Percentiles rank a stretch among this genome's conserved stretches.
Conservation (phyloP, 2,329 filamentous ascomycete species). For the Ophiostoma australiae region DNA sequence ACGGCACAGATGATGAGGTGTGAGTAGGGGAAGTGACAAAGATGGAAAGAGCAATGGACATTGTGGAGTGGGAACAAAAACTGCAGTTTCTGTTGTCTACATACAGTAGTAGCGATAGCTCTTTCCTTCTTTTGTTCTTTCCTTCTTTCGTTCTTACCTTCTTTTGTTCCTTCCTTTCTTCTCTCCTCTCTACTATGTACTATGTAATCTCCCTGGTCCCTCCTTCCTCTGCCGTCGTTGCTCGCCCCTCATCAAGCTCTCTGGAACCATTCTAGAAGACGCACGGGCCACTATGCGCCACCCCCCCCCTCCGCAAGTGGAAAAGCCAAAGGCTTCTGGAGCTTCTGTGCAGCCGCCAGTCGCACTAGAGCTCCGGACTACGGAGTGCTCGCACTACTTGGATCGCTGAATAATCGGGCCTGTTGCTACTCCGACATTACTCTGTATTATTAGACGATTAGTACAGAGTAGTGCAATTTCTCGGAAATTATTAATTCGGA, state of each 20-base stretch:
- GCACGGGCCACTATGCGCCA: slow-evolving; percentile 29
- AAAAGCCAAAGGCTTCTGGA: slow-evolving; percentile 26
- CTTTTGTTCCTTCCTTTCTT: neutral
- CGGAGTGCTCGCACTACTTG: slow-evolving; percentile 8
- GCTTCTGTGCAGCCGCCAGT: slow-evolving; percentile 28
- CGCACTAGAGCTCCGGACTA: no score
- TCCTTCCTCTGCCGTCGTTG: neutral
- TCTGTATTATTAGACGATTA: no score
- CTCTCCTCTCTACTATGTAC: neutral
- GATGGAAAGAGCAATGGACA: neutral
- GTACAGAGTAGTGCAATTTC: neutral
- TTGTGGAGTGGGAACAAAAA: neutral
- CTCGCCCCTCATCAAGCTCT: slow-evolving; percentile 22
- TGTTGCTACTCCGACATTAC: neutral
- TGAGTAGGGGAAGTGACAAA: neutral
- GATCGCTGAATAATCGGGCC: neutral
- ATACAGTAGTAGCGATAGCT: neutral
- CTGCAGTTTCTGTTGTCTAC: neutral
- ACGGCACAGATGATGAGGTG: neutral
- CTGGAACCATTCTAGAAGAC: slow-evolving; percentile 31
- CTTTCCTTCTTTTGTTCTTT: neutral
- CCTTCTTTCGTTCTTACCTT: neutral
- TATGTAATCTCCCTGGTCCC: no score
- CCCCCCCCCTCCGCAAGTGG: slow-evolving; percentile 18
- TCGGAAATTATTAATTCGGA: slow-evolving; percentile 1